phyloP scores from a whole-genome alignment of 2,329 filamentous ascomycete species.

The Epichloe bromicola region DNA sequence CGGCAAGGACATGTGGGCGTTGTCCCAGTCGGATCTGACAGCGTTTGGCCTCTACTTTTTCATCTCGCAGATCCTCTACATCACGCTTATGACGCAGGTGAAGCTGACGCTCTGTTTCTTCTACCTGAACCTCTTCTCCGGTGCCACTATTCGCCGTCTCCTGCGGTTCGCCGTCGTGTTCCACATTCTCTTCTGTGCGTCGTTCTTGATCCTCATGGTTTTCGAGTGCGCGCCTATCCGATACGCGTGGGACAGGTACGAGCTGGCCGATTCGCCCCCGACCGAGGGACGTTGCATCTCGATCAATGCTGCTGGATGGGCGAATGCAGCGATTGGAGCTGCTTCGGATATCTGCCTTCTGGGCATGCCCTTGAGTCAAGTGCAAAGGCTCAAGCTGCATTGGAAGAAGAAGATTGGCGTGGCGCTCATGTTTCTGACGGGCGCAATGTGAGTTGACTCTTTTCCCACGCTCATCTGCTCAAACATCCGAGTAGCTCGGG shows the following conservation, averaged over 20 bases:
- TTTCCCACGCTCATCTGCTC: neutral
- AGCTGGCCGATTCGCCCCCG: constrained; percentile 6
- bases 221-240: constrained; percentile 28
- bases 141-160: constrained; percentile 19
- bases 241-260: constrained; percentile 36
- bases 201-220: constrained; percentile 9
- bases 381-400: constrained; percentile 24
- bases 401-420: constrained; percentile 31
- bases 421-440: constrained; percentile 30
- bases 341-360: constrained; percentile 33
- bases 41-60: constrained; percentile 27
- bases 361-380: constrained; percentile 28
- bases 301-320: constrained; percentile 31
- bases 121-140: constrained; percentile 36
- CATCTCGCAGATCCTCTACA: constrained; percentile 26
- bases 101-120: constrained; percentile 36
- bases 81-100: constrained; percentile 26
- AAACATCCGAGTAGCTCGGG: neutral
- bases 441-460: constrained; percentile 18
- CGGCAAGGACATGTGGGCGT: constrained; percentile 32
- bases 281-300: constrained; percentile 32
- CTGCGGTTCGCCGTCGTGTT: constrained; percentile 18
- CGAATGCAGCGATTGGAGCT: constrained; percentile 33
- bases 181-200: neutral
- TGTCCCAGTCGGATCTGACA: constrained; percentile 25